Evolutionary conservation across 1,284 basidiomycete genomes (phyloP).

Genomic region (Marasmius sp.): DNA sequence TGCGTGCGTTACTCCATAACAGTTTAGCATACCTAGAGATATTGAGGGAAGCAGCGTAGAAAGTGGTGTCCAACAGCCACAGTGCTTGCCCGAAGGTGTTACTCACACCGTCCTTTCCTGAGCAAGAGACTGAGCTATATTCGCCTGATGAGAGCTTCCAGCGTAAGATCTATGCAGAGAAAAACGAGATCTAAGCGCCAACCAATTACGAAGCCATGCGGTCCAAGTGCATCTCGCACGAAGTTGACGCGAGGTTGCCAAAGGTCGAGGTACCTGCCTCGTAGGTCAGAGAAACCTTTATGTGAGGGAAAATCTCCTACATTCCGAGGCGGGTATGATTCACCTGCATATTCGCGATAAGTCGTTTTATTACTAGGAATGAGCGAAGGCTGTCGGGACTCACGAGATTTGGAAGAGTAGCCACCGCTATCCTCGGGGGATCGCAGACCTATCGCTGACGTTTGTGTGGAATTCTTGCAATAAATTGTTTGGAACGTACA

Average conservation of each 20-base stretch:
- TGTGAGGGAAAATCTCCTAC: conserved; percentile 24
- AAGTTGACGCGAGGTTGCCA: conserved; percentile 51
- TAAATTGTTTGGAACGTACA: conserved; percentile 26
- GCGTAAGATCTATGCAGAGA: background rate
- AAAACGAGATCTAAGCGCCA: background rate
- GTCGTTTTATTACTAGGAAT: background rate
- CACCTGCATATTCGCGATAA: conserved; percentile 28
- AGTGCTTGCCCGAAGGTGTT: conserved; percentile 54
- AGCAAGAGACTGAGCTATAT: conserved; percentile 53
- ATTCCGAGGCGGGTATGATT: conserved; percentile 49
- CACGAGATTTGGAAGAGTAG: conserved; percentile 48
- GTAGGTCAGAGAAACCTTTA: background rate
- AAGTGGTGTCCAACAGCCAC: conserved; percentile 47
- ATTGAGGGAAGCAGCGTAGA: conserved; percentile 52
- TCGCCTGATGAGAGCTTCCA: conserved; percentile 33
- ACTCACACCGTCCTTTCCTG: conserved; percentile 45
- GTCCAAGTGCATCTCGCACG: conserved; percentile 43
- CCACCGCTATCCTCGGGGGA: conserved; percentile 39
- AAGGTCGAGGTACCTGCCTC: conserved; percentile 45
- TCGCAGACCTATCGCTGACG: conserved; percentile 39
- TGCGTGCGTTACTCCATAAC: background rate
- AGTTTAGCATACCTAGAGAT: conserved; percentile 36
- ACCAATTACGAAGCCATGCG: conserved; percentile 48
- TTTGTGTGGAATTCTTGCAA: background rate
- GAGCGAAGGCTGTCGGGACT: conserved; percentile 7